Evolutionary conservation across 2,329 filamentous ascomycete species (phyloP).

Genomic region (Leptosphaerulina australis): DNA sequence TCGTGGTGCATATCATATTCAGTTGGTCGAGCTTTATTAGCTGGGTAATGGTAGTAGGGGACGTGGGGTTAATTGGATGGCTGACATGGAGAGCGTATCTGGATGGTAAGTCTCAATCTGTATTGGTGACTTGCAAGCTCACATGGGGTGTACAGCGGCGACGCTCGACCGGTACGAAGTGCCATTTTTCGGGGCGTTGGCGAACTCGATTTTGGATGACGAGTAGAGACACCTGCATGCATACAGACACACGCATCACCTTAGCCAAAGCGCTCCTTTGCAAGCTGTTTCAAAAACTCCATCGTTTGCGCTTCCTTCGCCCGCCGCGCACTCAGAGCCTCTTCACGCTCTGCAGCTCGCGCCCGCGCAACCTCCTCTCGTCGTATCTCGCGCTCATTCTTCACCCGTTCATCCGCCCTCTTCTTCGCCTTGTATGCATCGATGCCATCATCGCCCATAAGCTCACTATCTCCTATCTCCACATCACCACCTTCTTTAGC

Average conservation of each 20-base stretch:
- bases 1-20: conserved; percentile 79
- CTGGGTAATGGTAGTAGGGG: conserved; percentile 79
- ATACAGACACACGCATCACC: neutral
- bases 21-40: conserved; percentile 83
- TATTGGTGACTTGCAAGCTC: neutral
- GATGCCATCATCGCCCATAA: conserved; percentile 75
- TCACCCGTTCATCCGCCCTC: conserved; percentile 69
- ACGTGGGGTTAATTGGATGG: conserved; percentile 77
- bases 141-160: conserved; percentile 55
- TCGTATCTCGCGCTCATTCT: conserved; percentile 81
- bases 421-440: conserved; percentile 71
- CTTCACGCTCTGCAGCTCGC: conserved; percentile 78
- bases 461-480: conserved; percentile 72
- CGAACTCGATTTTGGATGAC: conserved; percentile 88
- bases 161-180: conserved; percentile 76
- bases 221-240: conserved; percentile 58
- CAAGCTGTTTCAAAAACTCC: conserved; percentile 78
- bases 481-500: conserved; percentile 66
- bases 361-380: conserved; percentile 81
- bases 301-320: conserved; percentile 85
- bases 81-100: conserved; percentile 80
- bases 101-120: conserved; percentile 68
- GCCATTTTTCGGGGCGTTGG: conserved; percentile 82
- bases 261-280: conserved; percentile 68
- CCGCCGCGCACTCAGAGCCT: conserved; percentile 70